Base-by-base conservation (phyloP, 306 rosid genomes). In the Medicago arabica region DNA sequence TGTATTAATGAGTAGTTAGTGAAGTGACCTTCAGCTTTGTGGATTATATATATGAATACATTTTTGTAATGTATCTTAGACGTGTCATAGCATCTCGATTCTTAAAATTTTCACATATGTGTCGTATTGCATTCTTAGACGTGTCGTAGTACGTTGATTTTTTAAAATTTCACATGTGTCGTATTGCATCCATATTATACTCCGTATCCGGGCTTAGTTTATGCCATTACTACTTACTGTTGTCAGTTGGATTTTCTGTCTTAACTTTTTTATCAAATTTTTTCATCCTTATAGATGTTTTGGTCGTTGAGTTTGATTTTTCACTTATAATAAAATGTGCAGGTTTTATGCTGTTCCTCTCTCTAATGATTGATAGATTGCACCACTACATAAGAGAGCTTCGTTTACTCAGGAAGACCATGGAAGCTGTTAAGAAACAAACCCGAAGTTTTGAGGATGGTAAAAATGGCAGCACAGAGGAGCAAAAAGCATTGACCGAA, bases 341-440 rank as follows among this genome's bases (percentile, higher is more conserved):
- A 95, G 97, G 98, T 44, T 95, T 95, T 71, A 2, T 86, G 75
- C 81, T 95, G 38, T 95, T 95, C 78, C 96, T 95, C 50, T 80
- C 92, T 11, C 80, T 95, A 79, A 92, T 95, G 96, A 81, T 92
- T 39, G 98, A 95, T 78, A 88, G 98, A 68, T 69, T 95, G 66
- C 97, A 95, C 78, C 85, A 95, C 66, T 95, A 95, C 87, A 95
- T 92, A 38, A 87, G 98, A 75, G 98, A 95, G 76, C 97, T 95
- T 74, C 89, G 91, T 9, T 69, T 84, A 25, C 96, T 92, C 28
- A 87, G 98, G 88, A 90, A 92, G 89, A 83, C 96, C 50, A 88
- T 92, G 95, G 97, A 95, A 76, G 89, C 91, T 75, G 87, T 83
- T n/a, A 95, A 87, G 92, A 95, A 92, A 83, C 98, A 92, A 80